phyloP scores from a whole-genome alignment of 345 rosid genomes.

The Odontarrhena argentea region DNA sequence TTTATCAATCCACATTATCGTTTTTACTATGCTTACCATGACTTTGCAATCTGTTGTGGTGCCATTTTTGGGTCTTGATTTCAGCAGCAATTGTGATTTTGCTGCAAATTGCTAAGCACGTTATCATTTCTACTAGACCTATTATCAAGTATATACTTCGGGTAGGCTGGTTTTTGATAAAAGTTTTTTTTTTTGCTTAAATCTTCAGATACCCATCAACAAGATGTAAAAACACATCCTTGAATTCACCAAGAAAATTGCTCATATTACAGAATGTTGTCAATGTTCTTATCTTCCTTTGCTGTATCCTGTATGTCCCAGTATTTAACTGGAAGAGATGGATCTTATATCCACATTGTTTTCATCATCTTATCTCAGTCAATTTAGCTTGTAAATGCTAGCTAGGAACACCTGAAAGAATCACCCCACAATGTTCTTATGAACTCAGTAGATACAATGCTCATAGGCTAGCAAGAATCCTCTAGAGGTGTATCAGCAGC shows the following conservation, averaged over 20 bases:
- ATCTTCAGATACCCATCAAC: neutral
- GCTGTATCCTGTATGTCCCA: neutral
- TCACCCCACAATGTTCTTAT: constrained; percentile 1
- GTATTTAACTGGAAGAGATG: neutral
- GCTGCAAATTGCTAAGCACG: too few species aligned
- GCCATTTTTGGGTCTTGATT: too few species aligned
- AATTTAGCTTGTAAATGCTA: neutral
- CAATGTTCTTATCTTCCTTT: constrained; percentile 7
- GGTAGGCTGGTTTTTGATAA: constrained; percentile 1
- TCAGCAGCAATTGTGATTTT: too few species aligned
- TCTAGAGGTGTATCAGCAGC: constrained; percentile 3
- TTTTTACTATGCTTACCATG: too few species aligned
- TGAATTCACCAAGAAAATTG: neutral
- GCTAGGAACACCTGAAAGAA: constrained; percentile 12
- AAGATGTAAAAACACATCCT: neutral
- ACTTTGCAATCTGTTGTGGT: too few species aligned
- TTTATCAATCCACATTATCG: neutral
- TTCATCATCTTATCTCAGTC: neutral
- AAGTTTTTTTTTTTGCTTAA: neutral
- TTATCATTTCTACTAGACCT: neutral
- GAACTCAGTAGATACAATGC: constrained; percentile 11
- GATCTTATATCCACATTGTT: neutral
- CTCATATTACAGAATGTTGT: neutral
- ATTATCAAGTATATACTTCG: neutral
- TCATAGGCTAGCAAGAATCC: neutral